phyloP scores from a whole-genome alignment of 805 yeast genomes.

The Candida alai region DNA sequence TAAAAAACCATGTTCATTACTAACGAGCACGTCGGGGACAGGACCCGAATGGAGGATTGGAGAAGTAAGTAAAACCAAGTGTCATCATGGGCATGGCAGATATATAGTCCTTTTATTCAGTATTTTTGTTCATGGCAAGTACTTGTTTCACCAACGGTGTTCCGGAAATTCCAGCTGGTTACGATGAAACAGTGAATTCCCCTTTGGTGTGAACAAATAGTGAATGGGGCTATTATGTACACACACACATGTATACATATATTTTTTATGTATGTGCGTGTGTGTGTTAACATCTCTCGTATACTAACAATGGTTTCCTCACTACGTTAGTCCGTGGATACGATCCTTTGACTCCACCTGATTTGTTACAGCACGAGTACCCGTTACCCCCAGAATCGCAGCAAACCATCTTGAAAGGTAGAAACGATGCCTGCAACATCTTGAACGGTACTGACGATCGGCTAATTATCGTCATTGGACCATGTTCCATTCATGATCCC shows the following conservation, averaged over 20 bases:
- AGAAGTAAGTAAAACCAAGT: constrained; percentile 48
- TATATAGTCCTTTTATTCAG: no score
- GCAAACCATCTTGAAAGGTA: constrained; percentile 65
- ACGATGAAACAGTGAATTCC: no score
- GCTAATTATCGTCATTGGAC: constrained; percentile 86
- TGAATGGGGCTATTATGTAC: no score
- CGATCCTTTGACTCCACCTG: constrained; percentile 96
- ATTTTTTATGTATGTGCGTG: no score
- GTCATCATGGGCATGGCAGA: no score
- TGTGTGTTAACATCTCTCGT: constrained; percentile 14
- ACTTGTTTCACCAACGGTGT: no score
- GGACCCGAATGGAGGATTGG: constrained; percentile 58
- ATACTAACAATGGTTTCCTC: no score
- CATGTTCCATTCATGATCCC: constrained; percentile 96
- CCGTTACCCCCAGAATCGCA: constrained; percentile 61
- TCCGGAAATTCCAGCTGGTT: no score
- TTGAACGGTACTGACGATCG: constrained; percentile 84
- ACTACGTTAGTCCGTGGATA: constrained; percentile 62
- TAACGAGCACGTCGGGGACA: constrained; percentile 82
- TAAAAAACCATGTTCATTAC: constrained; percentile 65
- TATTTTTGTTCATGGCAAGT: neutral
- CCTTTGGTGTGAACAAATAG: no score
- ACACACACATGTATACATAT: no score
- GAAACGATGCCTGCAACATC: constrained; percentile 70
- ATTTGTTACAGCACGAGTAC: constrained; percentile 79